Evolutionary conservation across 352 stramenopile genomes (phyloP), one percentile per base, ranked within the genome.

Genomic region (Phytophthora uliginosa): DNA sequence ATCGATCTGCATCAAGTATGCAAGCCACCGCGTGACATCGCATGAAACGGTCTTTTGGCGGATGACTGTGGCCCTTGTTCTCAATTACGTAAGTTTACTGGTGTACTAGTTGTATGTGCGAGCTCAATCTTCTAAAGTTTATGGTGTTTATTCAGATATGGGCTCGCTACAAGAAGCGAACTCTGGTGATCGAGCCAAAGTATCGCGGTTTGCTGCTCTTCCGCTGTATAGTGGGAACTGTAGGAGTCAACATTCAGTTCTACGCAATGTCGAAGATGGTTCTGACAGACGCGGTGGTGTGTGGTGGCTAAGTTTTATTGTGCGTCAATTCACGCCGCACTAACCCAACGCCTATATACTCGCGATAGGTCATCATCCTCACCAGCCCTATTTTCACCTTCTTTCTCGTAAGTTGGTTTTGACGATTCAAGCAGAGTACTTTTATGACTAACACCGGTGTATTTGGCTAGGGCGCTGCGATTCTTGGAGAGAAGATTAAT

Each of bases 211-310:
- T 88, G n/a, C 59, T 92, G 22, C 59, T 89, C 10, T 77, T 90
- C 26, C 83, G 84, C 4, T 88, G 79, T 57, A 62, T 90, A 40
- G 73, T 88, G 57, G 85, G 85, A 51, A 87, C 84, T 24, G 22
- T 88, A 22, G 77, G 78, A 20, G 74, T 92, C 20, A 82, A 75
- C 15, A 69, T 92, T 36, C 66, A 73, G 15, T 92, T 90, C 61
- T 94, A 90, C 52, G 80, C 84, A 1, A 77, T 92, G 52, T 83
- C 84, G 7, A 79, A 92, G 63, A 94, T 94, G 86, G 85, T 92
- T 20, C 74, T 94, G 24, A 87, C 86, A 0, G 86, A 94, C 56
- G 86, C 85, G 17, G 81, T 81, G 15, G 84, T 71, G n/a, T 5
- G 47, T 24, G 7, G 20, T 2, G 4, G 26, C 5, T 13, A 50